Percentiles rank a stretch among this genome's conserved stretches.
Evolutionary conservation across 441 rosid genomes (phyloP).

Genomic region (Metrosideros polymorpha): DNA sequence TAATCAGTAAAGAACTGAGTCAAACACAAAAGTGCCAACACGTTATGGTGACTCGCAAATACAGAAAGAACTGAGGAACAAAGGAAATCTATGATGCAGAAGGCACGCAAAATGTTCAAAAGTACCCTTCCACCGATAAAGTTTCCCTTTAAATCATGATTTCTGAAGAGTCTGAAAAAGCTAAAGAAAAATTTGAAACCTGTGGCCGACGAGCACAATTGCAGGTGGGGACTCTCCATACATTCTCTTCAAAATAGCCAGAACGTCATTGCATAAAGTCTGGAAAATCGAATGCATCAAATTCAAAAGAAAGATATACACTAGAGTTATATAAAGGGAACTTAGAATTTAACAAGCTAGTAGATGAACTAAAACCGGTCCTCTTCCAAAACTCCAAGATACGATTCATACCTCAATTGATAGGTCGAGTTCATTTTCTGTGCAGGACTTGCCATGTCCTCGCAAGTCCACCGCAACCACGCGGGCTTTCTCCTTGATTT

Average conservation of each 20-base stretch:
- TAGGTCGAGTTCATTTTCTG: slow-evolving; percentile 77
- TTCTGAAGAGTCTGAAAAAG: background rate
- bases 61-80: background rate
- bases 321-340: background rate
- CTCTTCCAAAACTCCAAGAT: background rate
- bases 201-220: slow-evolving; percentile 92
- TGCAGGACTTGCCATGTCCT: slow-evolving; percentile 85
- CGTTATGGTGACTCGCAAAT: background rate
- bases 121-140: background rate
- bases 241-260: slow-evolving; percentile 69
- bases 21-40: background rate
- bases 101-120: background rate
- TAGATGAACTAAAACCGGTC: background rate
- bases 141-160: background rate
- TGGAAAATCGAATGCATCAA: slow-evolving; percentile 23
- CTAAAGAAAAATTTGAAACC: slow-evolving; percentile 35
- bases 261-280: slow-evolving; percentile 88
- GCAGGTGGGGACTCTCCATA: slow-evolving; percentile 94
- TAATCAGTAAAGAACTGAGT: background rate
- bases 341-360: background rate
- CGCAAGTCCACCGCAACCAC: slow-evolving; percentile 91
- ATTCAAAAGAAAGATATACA: background rate
- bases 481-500: slow-evolving; percentile 82
- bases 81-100: background rate
- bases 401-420: slow-evolving; percentile 58